Evolutionary conservation across 73 alveolate species (phyloP).

Genomic region (Durusdinium trenchii): DNA sequence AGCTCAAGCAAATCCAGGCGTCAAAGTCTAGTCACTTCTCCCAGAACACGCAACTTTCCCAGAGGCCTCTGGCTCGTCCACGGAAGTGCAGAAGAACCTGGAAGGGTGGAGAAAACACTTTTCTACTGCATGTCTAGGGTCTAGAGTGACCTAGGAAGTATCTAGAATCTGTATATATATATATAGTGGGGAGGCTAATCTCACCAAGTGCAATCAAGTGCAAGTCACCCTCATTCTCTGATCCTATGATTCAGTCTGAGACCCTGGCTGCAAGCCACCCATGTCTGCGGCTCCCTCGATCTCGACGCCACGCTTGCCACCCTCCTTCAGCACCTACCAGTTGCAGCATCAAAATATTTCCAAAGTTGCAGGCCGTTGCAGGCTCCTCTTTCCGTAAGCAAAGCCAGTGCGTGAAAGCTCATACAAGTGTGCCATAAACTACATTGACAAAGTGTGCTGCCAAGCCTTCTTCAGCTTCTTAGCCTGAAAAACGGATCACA

Average conservation of each 20-base stretch:
- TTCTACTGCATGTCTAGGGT: not conserved
- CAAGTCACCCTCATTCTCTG: too few relatives aligned
- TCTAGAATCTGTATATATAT: not conserved
- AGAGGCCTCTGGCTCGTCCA: slow-evolving; percentile 89
- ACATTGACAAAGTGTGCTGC: not conserved
- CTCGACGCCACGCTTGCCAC: slow-evolving; percentile 96
- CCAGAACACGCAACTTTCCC: not conserved
- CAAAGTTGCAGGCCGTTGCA: too few relatives aligned
- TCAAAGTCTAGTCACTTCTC: not conserved
- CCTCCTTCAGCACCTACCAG: slow-evolving; percentile 82
- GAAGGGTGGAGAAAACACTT: not conserved
- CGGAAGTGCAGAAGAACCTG: slow-evolving; percentile 95
- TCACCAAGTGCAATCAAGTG: too few relatives aligned
- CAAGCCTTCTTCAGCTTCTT: slow-evolving; percentile 52
- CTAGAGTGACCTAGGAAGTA: not conserved
- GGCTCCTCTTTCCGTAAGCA: too few relatives aligned
- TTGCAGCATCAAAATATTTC: too few relatives aligned
- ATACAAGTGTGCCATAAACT: not conserved
- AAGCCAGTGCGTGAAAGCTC: too few relatives aligned
- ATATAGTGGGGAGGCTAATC: too few relatives aligned
- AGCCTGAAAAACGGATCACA: too few relatives aligned
- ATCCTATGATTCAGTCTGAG: not conserved
- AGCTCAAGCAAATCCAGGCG: not conserved
- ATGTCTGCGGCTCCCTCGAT: slow-evolving; percentile 95
- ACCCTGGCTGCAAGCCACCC: slow-evolving; percentile 85